Evolutionary conservation across 441 rosid species (phyloP).

Genomic region (Croton laevigatus): DNA sequence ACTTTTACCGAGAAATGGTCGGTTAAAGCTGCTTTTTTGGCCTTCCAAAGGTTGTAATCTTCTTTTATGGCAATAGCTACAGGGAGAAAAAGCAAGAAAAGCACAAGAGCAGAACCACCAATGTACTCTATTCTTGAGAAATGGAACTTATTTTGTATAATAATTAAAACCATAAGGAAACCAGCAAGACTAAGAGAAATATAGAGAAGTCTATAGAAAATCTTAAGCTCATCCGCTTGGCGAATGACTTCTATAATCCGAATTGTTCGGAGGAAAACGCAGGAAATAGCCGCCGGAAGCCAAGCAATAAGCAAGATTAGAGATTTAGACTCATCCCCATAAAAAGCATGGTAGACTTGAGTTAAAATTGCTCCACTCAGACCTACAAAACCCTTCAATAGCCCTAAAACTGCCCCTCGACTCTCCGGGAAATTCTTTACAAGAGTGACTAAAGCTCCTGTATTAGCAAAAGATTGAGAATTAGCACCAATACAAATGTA

Average conservation of each 20-base stretch:
- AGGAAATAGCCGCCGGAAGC: constrained; percentile 32
- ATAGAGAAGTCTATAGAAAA: constrained; percentile 34
- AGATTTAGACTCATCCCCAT: constrained; percentile 29
- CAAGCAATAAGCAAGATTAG: constrained; percentile 40
- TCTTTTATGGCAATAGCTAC: constrained; percentile 42
- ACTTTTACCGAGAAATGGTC: constrained; percentile 22
- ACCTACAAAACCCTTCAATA: constrained; percentile 41
- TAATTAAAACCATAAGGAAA: constrained; percentile 39
- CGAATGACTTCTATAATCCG: constrained; percentile 26
- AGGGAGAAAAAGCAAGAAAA: constrained; percentile 46
- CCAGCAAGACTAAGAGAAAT: constrained; percentile 40
- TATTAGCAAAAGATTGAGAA: constrained; percentile 64
- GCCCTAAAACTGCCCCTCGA: constrained; percentile 36
- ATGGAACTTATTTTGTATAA: constrained; percentile 32
- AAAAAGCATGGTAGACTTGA: constrained; percentile 38
- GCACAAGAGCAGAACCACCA: constrained; percentile 42
- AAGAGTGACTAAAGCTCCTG: constrained; percentile 51
- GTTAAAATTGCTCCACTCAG: constrained; percentile 42
- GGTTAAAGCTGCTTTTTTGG: constrained; percentile 17
- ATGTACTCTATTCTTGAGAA: constrained; percentile 28
- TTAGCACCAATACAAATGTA: constrained; percentile 57
- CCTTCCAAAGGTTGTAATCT: constrained; percentile 43
- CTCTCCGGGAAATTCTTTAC: constrained; percentile 56
- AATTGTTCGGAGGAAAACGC: constrained; percentile 30
- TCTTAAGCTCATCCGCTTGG: constrained; percentile 20